Base-by-base conservation (phyloP, 2,329 filamentous ascomycete species). In the Stemphylium lycopersici region DNA sequence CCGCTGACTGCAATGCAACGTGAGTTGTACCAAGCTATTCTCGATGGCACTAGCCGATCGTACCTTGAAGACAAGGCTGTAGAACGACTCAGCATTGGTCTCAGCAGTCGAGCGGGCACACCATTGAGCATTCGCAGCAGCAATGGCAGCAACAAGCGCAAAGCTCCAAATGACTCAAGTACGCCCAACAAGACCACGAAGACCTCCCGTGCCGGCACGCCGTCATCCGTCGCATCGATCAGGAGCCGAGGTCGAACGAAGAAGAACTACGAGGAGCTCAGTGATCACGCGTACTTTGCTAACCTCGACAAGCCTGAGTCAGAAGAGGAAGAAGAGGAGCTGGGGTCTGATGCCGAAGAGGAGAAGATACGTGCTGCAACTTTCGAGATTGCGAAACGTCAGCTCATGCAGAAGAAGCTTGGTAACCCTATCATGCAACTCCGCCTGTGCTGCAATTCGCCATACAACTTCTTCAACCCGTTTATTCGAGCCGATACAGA, bases 401-500 rank as follows among this genome's bases (percentile, higher is more conserved):
- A 97, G 72, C 90, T 98, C n/a, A 81, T 87, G 3, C 85, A 86
- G 38, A 98, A 98, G 79, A 97, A 96, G 69, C 82, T 98, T 1
- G 93, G 95, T 41, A 99, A 99, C 63, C 90, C 92, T 0, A 78
- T 98, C 16, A 91, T 96, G 81, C 95, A 99, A 72, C 85, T 96
- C 3, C 89, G 95, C 0, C 83, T 97, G 0, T 91, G 91, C 10
- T 98, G 95, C 76, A 96, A 99, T 74, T 91, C 87, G 0, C 95
- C 95, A 0, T 93, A 97, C 76, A 96, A 97, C 70, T 98, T 99
- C 73, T 98, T 96, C 77, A 96, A 92, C 71, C 93, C 95, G 0
- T 98, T 93, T 61, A 61, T 73, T 13, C 61, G 66, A 20, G 68
- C 69, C n/a, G 76, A 78, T 84, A 81, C 84, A 0, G 80, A 80